A percentile compares a stretch with the other conserved stretches of the same genome.
These are phyloP conservation scores for Schizochytrium sp. DNA, from an alignment of 108 stramenopile genomes.

Conservation along the genomic window DNA sequence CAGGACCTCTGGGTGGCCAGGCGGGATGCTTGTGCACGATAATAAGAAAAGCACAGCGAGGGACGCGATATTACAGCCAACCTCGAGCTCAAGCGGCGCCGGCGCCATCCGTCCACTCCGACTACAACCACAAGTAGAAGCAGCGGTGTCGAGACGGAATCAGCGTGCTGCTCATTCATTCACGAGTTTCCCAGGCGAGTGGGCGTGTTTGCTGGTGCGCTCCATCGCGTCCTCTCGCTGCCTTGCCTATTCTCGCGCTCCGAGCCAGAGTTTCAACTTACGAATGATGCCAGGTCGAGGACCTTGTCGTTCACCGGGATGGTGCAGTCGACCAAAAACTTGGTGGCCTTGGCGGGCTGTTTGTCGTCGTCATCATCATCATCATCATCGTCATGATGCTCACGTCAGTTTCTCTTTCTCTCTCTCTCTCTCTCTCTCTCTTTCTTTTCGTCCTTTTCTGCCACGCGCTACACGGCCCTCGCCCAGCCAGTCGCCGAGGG, in stretches of 20 bases:
- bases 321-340: constrained; percentile 94
- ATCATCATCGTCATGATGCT: no score
- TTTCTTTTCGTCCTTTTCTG: no score
- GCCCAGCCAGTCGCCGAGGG: no score
- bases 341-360: constrained; percentile 69
- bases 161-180: neutral
- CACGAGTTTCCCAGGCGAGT: neutral
- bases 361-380: no score
- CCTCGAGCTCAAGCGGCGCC: neutral
- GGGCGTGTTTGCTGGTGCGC: neutral
- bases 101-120: neutral
- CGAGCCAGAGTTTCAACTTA: neutral
- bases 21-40: neutral
- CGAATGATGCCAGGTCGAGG: constrained; percentile 89
- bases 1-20: neutral
- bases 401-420: no score
- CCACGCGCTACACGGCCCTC: no score
- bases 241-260: neutral
- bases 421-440: no score
- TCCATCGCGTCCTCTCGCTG: neutral
- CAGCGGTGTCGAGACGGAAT: neutral
- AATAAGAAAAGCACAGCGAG: neutral
- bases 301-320: constrained; percentile 95
- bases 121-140: neutral
- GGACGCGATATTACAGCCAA: constrained; percentile 13